phyloP scores from a whole-genome alignment of 345 rosid genomes.

The Erysimum cheiranthoides region DNA sequence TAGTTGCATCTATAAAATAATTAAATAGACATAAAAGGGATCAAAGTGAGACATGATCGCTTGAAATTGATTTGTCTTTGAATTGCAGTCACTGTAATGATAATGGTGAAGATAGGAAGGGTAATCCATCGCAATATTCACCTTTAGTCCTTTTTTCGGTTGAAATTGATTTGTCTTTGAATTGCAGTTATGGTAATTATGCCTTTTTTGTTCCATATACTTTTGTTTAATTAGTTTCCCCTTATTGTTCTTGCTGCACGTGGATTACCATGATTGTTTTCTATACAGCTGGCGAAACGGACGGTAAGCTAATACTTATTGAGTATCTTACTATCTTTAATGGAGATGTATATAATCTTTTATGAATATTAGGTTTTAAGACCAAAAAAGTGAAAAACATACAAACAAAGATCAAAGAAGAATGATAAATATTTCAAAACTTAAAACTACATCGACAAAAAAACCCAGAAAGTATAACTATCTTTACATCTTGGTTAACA shows the following conservation, averaged over 20 bases:
- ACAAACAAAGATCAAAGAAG: neutral
- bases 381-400: neutral
- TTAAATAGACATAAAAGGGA: neutral
- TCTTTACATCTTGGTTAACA: neutral
- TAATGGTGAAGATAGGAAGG: neutral
- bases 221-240: conserved; percentile 17
- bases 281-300: conserved; percentile 35
- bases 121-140: neutral
- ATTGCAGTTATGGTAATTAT: conserved; percentile 25
- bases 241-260: conserved; percentile 31
- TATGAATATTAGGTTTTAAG: neutral
- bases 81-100: conserved; percentile 31
- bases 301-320: conserved; percentile 30
- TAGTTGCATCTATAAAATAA: neutral
- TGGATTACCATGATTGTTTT: conserved; percentile 34
- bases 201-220: neutral
- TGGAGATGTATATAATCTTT: neutral
- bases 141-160: conserved; percentile 15
- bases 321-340: neutral
- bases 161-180: conserved; percentile 31
- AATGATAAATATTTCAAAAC: neutral
- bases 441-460: neutral
- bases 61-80: conserved; percentile 41
- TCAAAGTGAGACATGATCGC: conserved; percentile 21
- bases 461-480: neutral